phyloP scores from a whole-genome alignment of 2,329 filamentous ascomycete species.

The Calonectria pseudoreteaudii region DNA sequence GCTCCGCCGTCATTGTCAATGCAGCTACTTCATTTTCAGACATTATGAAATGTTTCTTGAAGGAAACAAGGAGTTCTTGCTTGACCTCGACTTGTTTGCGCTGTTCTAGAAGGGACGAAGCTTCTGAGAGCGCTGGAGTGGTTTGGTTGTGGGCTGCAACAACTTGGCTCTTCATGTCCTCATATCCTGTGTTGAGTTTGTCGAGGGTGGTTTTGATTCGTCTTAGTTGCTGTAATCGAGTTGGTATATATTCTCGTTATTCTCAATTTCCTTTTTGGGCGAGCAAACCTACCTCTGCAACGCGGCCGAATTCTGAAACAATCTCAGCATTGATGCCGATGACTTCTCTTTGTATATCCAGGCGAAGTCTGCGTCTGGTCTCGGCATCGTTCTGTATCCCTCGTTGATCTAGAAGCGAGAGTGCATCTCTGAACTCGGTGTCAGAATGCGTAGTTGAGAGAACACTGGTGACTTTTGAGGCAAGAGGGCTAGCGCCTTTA shows the following conservation, averaged over 20 bases:
- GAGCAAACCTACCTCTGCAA: constrained; percentile 78
- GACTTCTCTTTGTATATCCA: constrained; percentile 91
- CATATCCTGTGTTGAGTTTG: constrained; percentile 82
- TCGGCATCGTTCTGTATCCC: constrained; percentile 80
- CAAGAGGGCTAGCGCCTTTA: constrained; percentile 73
- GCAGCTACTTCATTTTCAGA: constrained; percentile 82
- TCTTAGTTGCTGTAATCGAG: constrained; percentile 78
- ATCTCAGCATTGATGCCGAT: constrained; percentile 93
- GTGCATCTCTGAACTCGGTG: constrained; percentile 87
- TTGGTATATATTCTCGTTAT: constrained; percentile 27
- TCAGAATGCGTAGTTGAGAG: constrained; percentile 94
- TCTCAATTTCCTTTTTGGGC: neutral
- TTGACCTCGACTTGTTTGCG: constrained; percentile 82
- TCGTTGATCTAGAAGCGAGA: constrained; percentile 81
- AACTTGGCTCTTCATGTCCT: constrained; percentile 84
- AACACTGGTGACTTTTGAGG: constrained; percentile 84
- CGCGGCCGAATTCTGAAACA: constrained; percentile 86
- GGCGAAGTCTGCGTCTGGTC: constrained; percentile 80
- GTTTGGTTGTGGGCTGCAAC: constrained; percentile 81
- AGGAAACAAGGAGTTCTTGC: constrained; percentile 80
- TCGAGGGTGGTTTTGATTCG: constrained; percentile 84
- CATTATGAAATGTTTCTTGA: constrained; percentile 86
- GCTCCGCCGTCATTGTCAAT: constrained; percentile 82
- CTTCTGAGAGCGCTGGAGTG: constrained; percentile 80
- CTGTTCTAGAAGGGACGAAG: constrained; percentile 77